Conservation (phyloP, 2,329 filamentous ascomycete species). For the Blastomyces silverae region DNA sequence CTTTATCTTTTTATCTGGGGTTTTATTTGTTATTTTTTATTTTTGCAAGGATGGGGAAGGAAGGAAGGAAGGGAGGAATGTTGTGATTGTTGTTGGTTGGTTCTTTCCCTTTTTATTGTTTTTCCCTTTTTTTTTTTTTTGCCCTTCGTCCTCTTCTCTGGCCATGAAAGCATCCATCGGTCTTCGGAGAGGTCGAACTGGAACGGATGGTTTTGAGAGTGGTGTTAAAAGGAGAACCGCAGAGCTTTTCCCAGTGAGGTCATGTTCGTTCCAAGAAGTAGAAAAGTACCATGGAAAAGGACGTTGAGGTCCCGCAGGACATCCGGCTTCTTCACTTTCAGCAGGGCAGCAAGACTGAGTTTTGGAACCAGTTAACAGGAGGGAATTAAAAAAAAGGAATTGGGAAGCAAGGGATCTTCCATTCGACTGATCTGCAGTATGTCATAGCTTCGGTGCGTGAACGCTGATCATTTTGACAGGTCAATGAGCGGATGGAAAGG, state of each 20-base stretch:
- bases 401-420: not conserved
- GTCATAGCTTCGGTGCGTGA: not conserved
- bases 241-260: not conserved
- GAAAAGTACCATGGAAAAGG: not conserved
- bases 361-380: not conserved
- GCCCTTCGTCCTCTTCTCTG: no score
- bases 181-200: no score
- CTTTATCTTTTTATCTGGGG: slow-evolving; percentile 15
- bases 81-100: no score
- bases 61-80: no score
- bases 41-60: not conserved
- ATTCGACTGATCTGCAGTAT: not conserved
- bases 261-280: not conserved
- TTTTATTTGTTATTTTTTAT: not conserved
- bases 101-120: no score
- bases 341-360: not conserved
- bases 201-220: no score
- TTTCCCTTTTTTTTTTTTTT: no score
- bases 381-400: not conserved
- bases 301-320: not conserved
- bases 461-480: not conserved
- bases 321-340: not conserved
- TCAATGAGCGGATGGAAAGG: not conserved
- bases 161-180: no score
- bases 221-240: not conserved